phyloP scores from a whole-genome alignment of 495 filamentous ascomycete species.

The Aspergillus egyptiacus region DNA sequence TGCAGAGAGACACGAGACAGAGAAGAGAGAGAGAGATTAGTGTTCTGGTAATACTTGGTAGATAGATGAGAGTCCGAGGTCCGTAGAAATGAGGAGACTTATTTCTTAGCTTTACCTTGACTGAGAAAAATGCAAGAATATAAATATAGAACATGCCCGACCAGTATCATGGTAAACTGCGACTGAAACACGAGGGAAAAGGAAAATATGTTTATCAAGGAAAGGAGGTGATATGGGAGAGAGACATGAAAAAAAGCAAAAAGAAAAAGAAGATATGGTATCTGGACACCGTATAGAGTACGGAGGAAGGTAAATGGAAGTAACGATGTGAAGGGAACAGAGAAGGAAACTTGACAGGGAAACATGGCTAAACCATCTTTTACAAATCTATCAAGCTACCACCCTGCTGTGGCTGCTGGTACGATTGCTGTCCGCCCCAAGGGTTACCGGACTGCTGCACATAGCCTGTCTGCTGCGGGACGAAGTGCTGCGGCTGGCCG shows the following conservation, averaged over 20 bases:
- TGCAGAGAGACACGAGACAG: too few species aligned
- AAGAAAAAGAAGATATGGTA: conserved; percentile 12
- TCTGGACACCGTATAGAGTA: conserved; percentile 9
- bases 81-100: background rate
- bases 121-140: conserved; percentile 2
- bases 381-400: conserved; percentile 91
- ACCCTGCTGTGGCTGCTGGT: conserved; percentile 56
- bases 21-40: too few species aligned
- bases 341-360: background rate
- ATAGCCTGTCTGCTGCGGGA: conserved; percentile 54
- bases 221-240: conserved; percentile 1
- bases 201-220: background rate
- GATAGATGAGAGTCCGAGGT: too few species aligned
- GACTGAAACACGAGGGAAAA: conserved; percentile 9
- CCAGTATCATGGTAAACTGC: conserved; percentile 9
- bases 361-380: background rate
- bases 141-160: conserved; percentile 3
- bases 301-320: conserved; percentile 9
- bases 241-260: background rate
- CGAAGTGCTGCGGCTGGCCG: conserved; percentile 45
- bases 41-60: too few species aligned
- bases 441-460: conserved; percentile 57
- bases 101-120: conserved; percentile 8
- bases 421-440: conserved; percentile 54
- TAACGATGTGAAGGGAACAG: background rate